Base-by-base conservation (phyloP, 2,329 filamentous ascomycete species). In the Cladosporium oxysporum region DNA sequence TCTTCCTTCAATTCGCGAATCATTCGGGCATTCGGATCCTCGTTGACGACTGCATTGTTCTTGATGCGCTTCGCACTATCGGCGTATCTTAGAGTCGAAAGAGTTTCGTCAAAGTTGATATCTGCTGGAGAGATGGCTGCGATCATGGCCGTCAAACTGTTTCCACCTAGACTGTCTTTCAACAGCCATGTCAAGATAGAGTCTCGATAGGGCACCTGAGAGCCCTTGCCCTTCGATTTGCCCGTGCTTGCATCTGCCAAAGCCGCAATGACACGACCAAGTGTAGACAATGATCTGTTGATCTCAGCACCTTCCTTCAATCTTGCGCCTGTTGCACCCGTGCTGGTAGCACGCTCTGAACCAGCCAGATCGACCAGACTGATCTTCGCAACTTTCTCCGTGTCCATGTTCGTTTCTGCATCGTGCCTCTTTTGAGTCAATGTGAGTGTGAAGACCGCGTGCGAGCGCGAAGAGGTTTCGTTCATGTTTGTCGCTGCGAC, bases 81-180 rank as follows among this genome's bases (percentile, higher is more conserved):
- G 65, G 96, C 95, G 79, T 99, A 99, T 74, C 96, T 88, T 31
- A 99, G 84, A 0, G 95, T 99, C 76, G 93, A 95, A 21, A 99
- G 84, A 0, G 96, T 99, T 79, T 99, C 95, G 71, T 99, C 95
- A 76, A 96, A 98, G 80, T 99, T 99, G 82, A 98, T 98, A 79
- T 99, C 95, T 64, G 95, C 95, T 4, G 95, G 95, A 74, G 93
- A 97, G 76, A 99, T 97, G 62, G 94, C 94, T 60, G 95, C 96
- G 83, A 99, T 99, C 96, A 99, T 99, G 67, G 95, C 95, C 28
- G 95, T 99, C 91, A 98, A 94, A 78, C 94, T 98, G 84, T 99
- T 99, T 75, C 95, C 95, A 76, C 95, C 95, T 6, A 99, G 81
- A 4, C 94, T 98, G 78, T 99, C 96, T 76, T 99, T 99, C 70